phyloP scores from a whole-genome alignment of 129 eudicot species.

The Scalesia atractyloides region DNA sequence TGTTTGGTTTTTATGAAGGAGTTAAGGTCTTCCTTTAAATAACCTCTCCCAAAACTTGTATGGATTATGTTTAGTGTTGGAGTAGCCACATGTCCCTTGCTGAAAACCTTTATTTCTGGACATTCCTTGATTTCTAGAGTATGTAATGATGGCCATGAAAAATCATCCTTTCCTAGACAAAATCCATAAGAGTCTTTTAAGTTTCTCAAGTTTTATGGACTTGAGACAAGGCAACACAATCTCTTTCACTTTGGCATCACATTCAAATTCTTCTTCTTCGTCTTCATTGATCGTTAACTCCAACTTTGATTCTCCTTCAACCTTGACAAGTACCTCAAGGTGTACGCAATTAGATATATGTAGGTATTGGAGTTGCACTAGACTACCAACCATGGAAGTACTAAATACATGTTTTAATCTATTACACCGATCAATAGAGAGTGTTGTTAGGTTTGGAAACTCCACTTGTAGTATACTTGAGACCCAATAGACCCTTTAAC shows the following conservation, averaged over 20 bases:
- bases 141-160: constrained; percentile 13
- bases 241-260: neutral
- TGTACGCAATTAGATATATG: neutral
- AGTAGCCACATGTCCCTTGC: neutral
- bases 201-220: neutral
- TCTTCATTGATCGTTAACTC: neutral
- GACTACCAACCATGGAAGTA: constrained; percentile 3
- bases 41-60: neutral
- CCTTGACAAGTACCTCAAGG: neutral
- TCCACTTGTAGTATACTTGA: neutral
- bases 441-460: constrained; percentile 10
- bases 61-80: neutral
- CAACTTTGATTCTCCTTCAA: neutral
- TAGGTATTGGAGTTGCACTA: neutral
- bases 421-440: neutral
- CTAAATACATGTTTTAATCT: neutral
- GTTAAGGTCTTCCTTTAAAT: neutral
- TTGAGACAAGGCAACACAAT: neutral
- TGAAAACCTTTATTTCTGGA: constrained; percentile 13
- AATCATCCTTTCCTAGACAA: neutral
- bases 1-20: neutral
- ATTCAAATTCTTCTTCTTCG: neutral
- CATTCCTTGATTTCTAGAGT: neutral
- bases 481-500: neutral
- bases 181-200: neutral